Base-by-base conservation (phyloP, 1,139 yeast genomes). In the Candida pseudoviswanathii region DNA sequence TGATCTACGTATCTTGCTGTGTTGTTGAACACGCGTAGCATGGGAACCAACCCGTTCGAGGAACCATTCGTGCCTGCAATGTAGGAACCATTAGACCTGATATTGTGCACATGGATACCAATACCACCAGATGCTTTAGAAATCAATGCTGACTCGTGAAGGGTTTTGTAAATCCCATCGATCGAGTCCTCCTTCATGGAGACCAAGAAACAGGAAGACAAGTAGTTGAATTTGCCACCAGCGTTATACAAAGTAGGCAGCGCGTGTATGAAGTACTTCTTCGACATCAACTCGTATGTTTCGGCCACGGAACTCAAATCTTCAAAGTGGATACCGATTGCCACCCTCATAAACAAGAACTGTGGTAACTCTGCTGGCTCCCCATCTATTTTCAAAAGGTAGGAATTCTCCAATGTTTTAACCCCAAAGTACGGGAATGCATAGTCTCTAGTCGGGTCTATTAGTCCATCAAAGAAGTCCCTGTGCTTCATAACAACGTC, bases 1-100 rank as follows among this genome's bases (percentile, higher is more conserved):
- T 81, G 86, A 56, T 81, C 85, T 27, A 81, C 86, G 57, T 80
- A 81, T 59, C 83, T 72, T 16, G 86, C 84, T 5, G 85, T 80
- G 58, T 80, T 76, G 59, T 81, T 81, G 64, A 81, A 81, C 21
- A 81, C 85, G 54, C 81, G 73, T 11, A 81, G 65, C 85, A 81
- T 80, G 1, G 86, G 86, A 22, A 81, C 78, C 41, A 81, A 64
- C 21, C 86, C 86, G 59, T 73, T 78, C 3, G 85, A 78, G 3
- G 73, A 71, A 29, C 85, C 86, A 61, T 79, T 79, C 6, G 85
- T 70, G 40, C 82, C 78, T 3, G 81, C 70, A 43, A 81, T 80
- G 56, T 73, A 69, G 2, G 82, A 67, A 3, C 85, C 85, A 5
- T 71, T 65, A 9, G 81, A 67, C 51, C 85, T 64, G 36, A 81